Evolutionary conservation across 1,139 yeast genomes (phyloP).

Genomic region (Saccharomyces hybrid): DNA sequence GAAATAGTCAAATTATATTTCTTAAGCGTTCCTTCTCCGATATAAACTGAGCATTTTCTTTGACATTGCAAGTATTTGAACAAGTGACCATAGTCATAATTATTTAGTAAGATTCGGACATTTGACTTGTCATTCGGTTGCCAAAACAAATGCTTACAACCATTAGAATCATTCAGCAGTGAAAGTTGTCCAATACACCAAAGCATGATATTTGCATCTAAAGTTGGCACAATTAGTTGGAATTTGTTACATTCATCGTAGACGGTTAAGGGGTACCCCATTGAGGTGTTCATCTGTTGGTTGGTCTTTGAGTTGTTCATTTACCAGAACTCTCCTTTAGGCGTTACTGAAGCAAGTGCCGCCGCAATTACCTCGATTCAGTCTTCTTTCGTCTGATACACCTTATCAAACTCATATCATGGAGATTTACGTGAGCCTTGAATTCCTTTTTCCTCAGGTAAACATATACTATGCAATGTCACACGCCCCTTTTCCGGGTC

Average conservation of each 20-base stretch:
- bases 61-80: background rate
- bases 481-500: conserved; percentile 1
- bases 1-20: background rate
- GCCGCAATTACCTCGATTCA: background rate
- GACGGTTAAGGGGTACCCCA: background rate
- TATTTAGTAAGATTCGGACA: background rate
- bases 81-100: background rate
- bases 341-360: background rate
- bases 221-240: background rate
- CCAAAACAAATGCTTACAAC: background rate
- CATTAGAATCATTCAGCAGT: background rate
- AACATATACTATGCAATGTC: background rate
- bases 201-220: background rate
- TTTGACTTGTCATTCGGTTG: background rate
- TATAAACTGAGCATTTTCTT: background rate
- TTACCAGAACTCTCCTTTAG: background rate
- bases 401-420: background rate
- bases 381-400: background rate
- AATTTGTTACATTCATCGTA: background rate
- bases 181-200: background rate
- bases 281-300: background rate
- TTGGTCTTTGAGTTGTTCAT: background rate
- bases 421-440: background rate
- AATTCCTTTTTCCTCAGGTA: background rate
- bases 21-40: background rate